Evolutionary conservation across 306 rosid genomes (phyloP), one percentile per base, ranked within the genome.

Genomic region (Gynostemma pentaphyllum): DNA sequence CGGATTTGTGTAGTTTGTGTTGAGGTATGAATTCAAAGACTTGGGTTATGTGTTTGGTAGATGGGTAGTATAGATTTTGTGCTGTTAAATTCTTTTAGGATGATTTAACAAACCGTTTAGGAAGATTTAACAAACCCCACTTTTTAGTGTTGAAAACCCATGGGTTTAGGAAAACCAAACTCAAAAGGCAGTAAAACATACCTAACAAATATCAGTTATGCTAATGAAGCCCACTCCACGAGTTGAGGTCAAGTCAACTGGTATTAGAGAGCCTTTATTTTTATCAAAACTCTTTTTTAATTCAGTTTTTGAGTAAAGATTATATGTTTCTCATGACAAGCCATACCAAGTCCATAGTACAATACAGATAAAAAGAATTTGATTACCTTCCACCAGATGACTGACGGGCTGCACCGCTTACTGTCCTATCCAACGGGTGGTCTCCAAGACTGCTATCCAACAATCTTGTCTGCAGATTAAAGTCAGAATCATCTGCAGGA

Each of bases 381-480:
- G 10, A 24, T 52, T 78, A 92, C 99, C 96, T 86, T 78, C 83
- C 94, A 72, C 74, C 83, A 45, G 83, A 49, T 51, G 76, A 69
- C 50, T 61, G 91, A 60, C 63, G 87, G 56, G 81, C 68, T 69
- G 83, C 51, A 57, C 70, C 75, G 45, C 21, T 77, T 49, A 71
- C 54, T 69, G 80, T 62, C 49, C 71, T 42, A 51, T 85, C 81
- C 28, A 78, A 55, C 42, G 75, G 73, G 41, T 19, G 83, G 56
- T 70, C 70, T 45, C 76, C 78, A 74, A 75, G 71, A 53, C 72
- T 72, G 72, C 74, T 65, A 52, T 84, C 96, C 81, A 92, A 68
- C 45, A 92, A 92, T 70, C 99, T 79, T 72, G 79, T 86, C 76
- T 88, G 99, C 62, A 92, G 83, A 71, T 84, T 84, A 78, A 88